Evolutionary conservation across 768 basidiomycete genomes (phyloP).

Genomic region (Panaeolus cyanescens): DNA sequence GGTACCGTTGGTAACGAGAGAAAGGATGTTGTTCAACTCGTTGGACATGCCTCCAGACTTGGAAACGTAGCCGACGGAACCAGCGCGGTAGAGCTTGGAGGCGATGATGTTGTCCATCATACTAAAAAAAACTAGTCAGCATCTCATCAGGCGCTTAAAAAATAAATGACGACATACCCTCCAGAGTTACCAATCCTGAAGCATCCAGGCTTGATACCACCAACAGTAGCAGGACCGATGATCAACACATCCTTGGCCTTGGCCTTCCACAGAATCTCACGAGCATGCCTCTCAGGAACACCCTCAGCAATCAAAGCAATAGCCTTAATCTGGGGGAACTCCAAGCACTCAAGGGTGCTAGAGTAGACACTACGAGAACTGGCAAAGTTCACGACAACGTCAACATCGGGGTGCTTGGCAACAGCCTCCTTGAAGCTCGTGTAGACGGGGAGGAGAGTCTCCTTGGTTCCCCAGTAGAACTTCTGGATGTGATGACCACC

Average conservation of each 20-base stretch:
- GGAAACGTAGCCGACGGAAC: slow-evolving; percentile 97
- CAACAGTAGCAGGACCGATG: slow-evolving; percentile 94
- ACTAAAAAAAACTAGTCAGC: slow-evolving; percentile 34
- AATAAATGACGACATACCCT: slow-evolving; percentile 55
- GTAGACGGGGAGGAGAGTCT: slow-evolving; percentile 97
- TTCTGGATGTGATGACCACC: slow-evolving; percentile 99
- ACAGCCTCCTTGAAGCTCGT: slow-evolving; percentile 89
- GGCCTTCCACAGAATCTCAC: slow-evolving; percentile 92
- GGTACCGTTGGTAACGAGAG: slow-evolving; percentile 93
- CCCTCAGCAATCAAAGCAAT: slow-evolving; percentile 98
- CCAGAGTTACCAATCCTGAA: slow-evolving; percentile 99
- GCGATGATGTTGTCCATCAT: slow-evolving; percentile 99
- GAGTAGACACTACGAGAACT: slow-evolving; percentile 92
- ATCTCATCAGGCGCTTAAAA: slow-evolving; percentile 4
- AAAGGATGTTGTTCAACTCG: slow-evolving; percentile 99
- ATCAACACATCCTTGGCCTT: slow-evolving; percentile 86
- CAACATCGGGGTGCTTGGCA: slow-evolving; percentile 93
- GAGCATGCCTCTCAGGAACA: slow-evolving; percentile 96
- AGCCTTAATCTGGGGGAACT: slow-evolving; percentile 51
- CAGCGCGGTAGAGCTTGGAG: slow-evolving; percentile 97
- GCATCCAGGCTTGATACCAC: slow-evolving; percentile 99
- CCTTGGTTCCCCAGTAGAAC: slow-evolving; percentile 99
- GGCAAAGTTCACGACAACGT: slow-evolving; percentile 98
- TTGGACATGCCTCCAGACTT: slow-evolving; percentile 99
- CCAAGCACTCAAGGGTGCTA: slow-evolving; percentile 90